Base-by-base conservation (phyloP, 495 filamentous ascomycete genomes). In the Platismatia glauca region DNA sequence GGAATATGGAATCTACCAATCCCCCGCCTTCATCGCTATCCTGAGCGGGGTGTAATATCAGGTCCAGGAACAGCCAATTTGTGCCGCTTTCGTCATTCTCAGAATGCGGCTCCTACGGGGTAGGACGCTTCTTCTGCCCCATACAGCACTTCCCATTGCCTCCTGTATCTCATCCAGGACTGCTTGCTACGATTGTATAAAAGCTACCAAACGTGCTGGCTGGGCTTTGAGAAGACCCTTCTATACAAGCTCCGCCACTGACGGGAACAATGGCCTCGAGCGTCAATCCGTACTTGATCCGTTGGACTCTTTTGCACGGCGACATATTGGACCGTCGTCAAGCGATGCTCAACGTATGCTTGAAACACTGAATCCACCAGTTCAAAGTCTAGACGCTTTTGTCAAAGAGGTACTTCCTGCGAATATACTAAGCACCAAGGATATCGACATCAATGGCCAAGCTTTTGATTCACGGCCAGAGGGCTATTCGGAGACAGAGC, bases 271-370 rank as follows among this genome's bases (percentile, higher is more conserved):
- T 56, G 61, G 41, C 33, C 22, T 39, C 27, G 27, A 37, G 41
- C 43, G 53, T 13, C 31, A 44, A 39, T 66, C 62, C 15, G 41
- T 64, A 37, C 57, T 70, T 27, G 65, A 80, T 53, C 79, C 79
- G 50, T 72, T 81, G 62, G 79, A 82, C 75, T 88, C 84, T 31
- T 98, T 98, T 71, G 80, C 88, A 57, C 79, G 86, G 33, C 85
- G 94, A n/a, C 94, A 98, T 71, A 95, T 97, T 75, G 94, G 94
- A 4, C 94, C 94, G n/a, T 85, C 87, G 53, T 79, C 86, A 27
- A 76, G 79, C 39, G 86, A 87, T 55, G 84, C 83, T 0, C 72
- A 85, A 65, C 76, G 87, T 68, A 98, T 98, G 94, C 84, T 98
- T 41, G 81, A 85, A 52, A 81, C 81, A 5, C 80, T 98, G 11